Conservation (phyloP, 2,329 filamentous ascomycete genomes). For the Pseudogymnoascus sp. region DNA sequence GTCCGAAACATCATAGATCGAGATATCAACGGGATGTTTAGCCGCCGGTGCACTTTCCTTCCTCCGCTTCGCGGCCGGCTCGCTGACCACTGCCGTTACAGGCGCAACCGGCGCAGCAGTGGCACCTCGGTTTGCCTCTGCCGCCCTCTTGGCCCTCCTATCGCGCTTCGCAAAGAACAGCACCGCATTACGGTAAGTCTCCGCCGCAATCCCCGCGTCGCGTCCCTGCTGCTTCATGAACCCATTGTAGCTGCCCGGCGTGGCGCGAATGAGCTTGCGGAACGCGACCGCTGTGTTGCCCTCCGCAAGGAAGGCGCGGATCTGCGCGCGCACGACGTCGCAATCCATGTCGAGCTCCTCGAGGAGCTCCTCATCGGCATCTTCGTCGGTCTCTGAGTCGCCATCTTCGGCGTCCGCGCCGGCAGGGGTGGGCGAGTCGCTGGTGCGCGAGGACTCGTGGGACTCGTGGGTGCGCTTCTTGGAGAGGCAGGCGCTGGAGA, state of each 20-base stretch:
- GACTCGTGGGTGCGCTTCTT: neutral
- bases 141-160: constrained; percentile 30
- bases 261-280: constrained; percentile 32
- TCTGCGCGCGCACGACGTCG: constrained; percentile 34
- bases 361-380: constrained; percentile 12
- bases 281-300: constrained; percentile 39
- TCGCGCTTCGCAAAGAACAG: constrained; percentile 44
- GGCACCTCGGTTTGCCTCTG: constrained; percentile 9
- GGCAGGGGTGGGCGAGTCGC: neutral
- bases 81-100: neutral
- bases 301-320: constrained; percentile 34
- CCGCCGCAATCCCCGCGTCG: constrained; percentile 30
- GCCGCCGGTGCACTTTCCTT: neutral
- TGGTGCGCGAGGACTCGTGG: neutral
- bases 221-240: constrained; percentile 43
- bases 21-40: neutral
- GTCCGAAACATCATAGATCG: constrained; percentile 33
- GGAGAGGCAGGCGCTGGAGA: neutral
- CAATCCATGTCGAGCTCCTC: constrained; percentile 20
- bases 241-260: constrained; percentile 29
- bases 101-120: neutral
- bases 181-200: constrained; percentile 32
- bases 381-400: constrained; percentile 17
- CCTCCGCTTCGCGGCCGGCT: constrained; percentile 1
- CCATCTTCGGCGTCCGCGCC: constrained; percentile 14